Percentiles rank a stretch among this genome's conserved stretches.
Conservation (phyloP, 495 filamentous ascomycete genomes). For the Hyaloscypha bicolor region DNA sequence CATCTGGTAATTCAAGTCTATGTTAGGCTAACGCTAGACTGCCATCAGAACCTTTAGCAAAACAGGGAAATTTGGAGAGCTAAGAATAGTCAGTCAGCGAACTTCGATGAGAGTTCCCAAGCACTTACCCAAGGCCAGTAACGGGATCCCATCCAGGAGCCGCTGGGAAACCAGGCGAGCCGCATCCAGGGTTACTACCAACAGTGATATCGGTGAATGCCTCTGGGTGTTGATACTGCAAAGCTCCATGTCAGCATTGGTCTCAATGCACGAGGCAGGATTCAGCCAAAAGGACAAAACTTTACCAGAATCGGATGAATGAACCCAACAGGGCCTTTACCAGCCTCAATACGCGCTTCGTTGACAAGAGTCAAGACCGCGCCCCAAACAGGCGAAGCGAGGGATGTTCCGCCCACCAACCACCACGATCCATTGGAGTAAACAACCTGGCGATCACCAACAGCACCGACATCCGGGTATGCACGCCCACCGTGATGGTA, state of each 20-base stretch:
- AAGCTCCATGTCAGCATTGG: neutral
- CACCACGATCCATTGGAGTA: slow-evolving; percentile 45
- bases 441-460: slow-evolving; percentile 59
- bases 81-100: slow-evolving; percentile 3
- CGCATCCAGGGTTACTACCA: slow-evolving; percentile 50
- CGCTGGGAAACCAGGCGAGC: slow-evolving; percentile 49
- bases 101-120: neutral
- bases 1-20: neutral
- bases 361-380: slow-evolving; percentile 64
- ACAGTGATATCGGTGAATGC: slow-evolving; percentile 51
- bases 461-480: slow-evolving; percentile 66
- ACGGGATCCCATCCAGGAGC: slow-evolving; percentile 52
- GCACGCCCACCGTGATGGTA: slow-evolving; percentile 44
- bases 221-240: slow-evolving; percentile 40
- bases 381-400: slow-evolving; percentile 60
- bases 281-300: neutral
- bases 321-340: slow-evolving; percentile 60
- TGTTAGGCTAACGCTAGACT: neutral
- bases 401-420: slow-evolving; percentile 58
- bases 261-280: neutral
- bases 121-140: slow-evolving; percentile 44
- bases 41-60: slow-evolving; percentile 33
- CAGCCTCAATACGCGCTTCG: slow-evolving; percentile 57
- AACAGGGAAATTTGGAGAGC: slow-evolving; percentile 32
- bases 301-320: slow-evolving; percentile 50